Base-by-base conservation (phyloP, 305 asterid species). In the Salvia sclarea region DNA sequence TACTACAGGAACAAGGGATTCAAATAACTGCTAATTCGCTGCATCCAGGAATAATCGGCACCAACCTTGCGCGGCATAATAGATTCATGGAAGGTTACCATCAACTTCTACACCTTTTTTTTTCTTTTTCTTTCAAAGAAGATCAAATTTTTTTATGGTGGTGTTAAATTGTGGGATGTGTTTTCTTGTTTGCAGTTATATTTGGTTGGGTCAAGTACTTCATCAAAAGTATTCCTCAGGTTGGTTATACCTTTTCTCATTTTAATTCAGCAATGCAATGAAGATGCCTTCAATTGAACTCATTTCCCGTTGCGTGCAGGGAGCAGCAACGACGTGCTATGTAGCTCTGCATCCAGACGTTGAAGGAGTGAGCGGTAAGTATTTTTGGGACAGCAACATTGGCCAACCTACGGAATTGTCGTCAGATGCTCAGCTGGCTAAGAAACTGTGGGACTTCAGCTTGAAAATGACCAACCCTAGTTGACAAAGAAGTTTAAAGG, bases 21-120 rank as follows among this genome's bases (percentile, higher is more conserved):
- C 68, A 83, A 50, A 81, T 93, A 81, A 93, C 98, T 74, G 98
- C 94, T 21, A 93, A 93, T 73, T 86, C 97, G 12, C 84, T 93
- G 16, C 98, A 93, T 68, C 98, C 98, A 2, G 98, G 98, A 69
- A 76, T 86, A 17, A 88, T 93, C 50, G 72, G 82, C 76, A 93
- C 98, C 80, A 93, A 93, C 81, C 97, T 93, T 74, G 8, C 76
- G 31, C 88, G 96, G 24, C 81, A 92, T 76, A 84, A 79, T 55
- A 74, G 44, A 33, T 35, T 86, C 18, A 24, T 88, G 44, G 85
- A 75, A 9, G 89, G 98, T 92, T 13, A 58, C 28, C 59, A 69
- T 3, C 38, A 57, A 5, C 56, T 57, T 40, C 49, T 11, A 31
- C 48, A 8, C 48, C n/a, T n/a, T n/a, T n/a, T n/a, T n/a, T n/a